phyloP scores from a whole-genome alignment of 163 green algal species.

The Chlamydomonas reinhardtii region DNA sequence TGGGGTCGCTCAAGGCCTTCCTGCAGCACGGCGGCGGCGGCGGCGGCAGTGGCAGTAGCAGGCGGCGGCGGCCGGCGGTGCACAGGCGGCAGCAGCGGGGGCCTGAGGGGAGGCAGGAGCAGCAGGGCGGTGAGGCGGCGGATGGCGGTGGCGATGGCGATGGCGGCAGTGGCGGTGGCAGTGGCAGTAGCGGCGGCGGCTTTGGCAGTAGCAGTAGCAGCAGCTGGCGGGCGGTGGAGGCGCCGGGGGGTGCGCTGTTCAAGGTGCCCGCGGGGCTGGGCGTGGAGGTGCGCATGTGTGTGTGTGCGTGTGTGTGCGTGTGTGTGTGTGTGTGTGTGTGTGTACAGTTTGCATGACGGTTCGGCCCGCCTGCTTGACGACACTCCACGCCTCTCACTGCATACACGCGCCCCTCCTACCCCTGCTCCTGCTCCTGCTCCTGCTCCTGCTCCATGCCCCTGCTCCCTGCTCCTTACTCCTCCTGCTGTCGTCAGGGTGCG shows the following conservation, averaged over 20 bases:
- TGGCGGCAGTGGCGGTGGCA: not conserved
- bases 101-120: too few relatives aligned
- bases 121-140: too few relatives aligned
- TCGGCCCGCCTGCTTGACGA: too few relatives aligned
- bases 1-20: conserved; percentile 27
- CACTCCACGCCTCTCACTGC: not conserved
- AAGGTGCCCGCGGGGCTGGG: conserved; percentile 15
- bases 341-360: too few relatives aligned
- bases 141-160: not conserved
- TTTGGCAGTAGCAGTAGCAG: not conserved
- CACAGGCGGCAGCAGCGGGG: not conserved
- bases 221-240: conserved; percentile 13
- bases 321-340: not conserved
- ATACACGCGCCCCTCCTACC: too few relatives aligned
- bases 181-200: not conserved
- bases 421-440: too few relatives aligned
- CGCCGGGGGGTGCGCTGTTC: not conserved
- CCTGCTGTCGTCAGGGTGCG: not conserved
- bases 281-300: not conserved
- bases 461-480: too few relatives aligned
- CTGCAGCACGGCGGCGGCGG: not conserved
- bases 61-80: not conserved
- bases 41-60: not conserved
- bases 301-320: not conserved
- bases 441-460: too few relatives aligned